Conservation (phyloP, 257 asterid genomes). For the Plectranthus barbatus region DNA sequence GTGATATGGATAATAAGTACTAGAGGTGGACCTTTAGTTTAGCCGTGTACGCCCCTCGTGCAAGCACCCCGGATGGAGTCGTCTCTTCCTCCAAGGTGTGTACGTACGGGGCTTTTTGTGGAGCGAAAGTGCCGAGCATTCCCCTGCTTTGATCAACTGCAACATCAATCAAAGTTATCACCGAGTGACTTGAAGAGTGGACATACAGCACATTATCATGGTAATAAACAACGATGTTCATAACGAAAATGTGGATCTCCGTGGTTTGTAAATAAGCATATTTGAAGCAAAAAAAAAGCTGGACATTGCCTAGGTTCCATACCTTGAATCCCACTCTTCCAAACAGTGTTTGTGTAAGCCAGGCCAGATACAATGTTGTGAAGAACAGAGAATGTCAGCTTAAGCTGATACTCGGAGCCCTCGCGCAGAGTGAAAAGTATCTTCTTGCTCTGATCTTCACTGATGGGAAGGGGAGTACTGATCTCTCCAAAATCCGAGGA, state of each 20-base stretch:
- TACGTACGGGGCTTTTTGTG: conserved; percentile 50
- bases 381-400: conserved; percentile 62
- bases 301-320: conserved; percentile 6
- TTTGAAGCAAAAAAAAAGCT: neutral
- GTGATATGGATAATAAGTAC: neutral
- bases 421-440: conserved; percentile 51
- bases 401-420: conserved; percentile 58
- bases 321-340: conserved; percentile 75
- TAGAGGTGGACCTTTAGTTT: conserved; percentile 38
- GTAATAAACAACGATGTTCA: too few relatives aligned
- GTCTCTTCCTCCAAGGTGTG: conserved; percentile 68
- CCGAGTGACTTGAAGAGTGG: too few relatives aligned
- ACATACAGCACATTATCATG: too few relatives aligned
- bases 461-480: conserved; percentile 49
- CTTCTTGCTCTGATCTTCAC: conserved; percentile 33
- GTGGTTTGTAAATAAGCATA: neutral
- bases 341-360: conserved; percentile 60
- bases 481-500: conserved; percentile 62
- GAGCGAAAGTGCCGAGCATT: conserved; percentile 80
- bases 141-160: conserved; percentile 69
- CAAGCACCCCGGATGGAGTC: conserved; percentile 70
- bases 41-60: conserved; percentile 65
- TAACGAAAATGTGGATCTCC: neutral
- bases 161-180: conserved; percentile 16
- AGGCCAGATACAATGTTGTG: conserved; percentile 77